Evolutionary conservation across 257 asterid species (phyloP).

Genomic region (Lycium ferocissimum): DNA sequence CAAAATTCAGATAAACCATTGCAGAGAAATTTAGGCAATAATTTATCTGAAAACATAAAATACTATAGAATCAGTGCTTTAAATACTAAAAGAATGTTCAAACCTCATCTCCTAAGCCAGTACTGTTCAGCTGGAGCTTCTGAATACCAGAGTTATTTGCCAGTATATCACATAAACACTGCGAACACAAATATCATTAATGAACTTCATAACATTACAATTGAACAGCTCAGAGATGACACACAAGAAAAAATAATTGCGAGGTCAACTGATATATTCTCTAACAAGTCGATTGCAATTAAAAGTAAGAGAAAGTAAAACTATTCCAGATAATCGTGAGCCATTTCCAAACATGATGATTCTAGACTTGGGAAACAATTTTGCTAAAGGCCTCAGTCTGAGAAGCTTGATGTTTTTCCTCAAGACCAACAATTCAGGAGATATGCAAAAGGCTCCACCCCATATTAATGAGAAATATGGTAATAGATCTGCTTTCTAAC

Average conservation of each 20-base stretch:
- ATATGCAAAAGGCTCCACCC: neutral
- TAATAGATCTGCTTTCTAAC: neutral
- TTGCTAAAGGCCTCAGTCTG: neutral
- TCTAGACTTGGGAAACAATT: neutral
- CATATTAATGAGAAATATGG: neutral
- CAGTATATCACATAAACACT: constrained; percentile 75
- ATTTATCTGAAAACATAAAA: constrained; percentile 22
- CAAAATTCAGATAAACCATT: constrained; percentile 25
- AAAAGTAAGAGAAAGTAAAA: neutral
- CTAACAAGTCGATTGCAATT: neutral
- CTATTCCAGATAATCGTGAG: neutral
- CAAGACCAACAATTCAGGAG: neutral
- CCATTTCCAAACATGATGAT: neutral
- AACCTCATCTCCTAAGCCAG: constrained; percentile 94
- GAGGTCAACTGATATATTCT: neutral
- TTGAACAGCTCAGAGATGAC: constrained; percentile 9
- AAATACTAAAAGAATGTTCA: constrained; percentile 39
- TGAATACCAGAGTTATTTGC: constrained; percentile 77
- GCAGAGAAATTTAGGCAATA: constrained; percentile 25
- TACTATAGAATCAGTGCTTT: neutral
- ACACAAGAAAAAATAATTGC: neutral
- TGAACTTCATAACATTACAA: constrained; percentile 8
- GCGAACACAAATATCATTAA: constrained; percentile 31
- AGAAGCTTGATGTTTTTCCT: neutral
- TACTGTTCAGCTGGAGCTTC: constrained; percentile 86